These are phyloP conservation scores for Acanthamoeba sp. DNA, from an alignment of 208 protist species.

Conservation along the genomic window DNA sequence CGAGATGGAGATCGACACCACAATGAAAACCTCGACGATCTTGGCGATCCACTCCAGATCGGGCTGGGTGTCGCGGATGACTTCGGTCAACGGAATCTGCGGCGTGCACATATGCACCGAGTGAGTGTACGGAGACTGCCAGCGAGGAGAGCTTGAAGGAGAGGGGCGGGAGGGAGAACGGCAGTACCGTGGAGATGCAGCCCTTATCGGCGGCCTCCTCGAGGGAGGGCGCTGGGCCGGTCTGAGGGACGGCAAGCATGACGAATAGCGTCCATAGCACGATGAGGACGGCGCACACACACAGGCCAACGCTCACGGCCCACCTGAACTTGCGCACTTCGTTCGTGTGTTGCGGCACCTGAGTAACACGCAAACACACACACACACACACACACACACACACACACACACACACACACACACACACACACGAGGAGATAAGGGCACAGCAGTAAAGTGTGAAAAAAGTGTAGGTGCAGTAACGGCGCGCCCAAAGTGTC, in stretches of 20 bases:
- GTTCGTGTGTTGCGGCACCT: not conserved
- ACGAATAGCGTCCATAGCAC: slow-evolving; percentile 85
- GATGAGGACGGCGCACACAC: slow-evolving; percentile 84
- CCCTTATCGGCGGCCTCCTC: slow-evolving; percentile 35
- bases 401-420: no score
- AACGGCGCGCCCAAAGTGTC: no score
- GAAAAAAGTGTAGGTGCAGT: not conserved
- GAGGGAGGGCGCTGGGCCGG: slow-evolving; percentile 32
- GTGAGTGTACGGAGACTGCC: not conserved
- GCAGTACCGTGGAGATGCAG: slow-evolving; percentile 77
- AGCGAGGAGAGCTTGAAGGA: not conserved
- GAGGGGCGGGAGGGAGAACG: not conserved
- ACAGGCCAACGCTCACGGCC: slow-evolving; percentile 56
- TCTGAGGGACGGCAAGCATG: slow-evolving; percentile 85
- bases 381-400: no score
- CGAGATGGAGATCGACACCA: slow-evolving; percentile 84
- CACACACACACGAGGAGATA: not conserved
- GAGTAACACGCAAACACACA: not conserved
- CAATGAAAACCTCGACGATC: slow-evolving; percentile 85
- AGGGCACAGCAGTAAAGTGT: no score
- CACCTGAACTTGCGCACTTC: slow-evolving; percentile 74
- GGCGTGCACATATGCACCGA: slow-evolving; percentile 9
- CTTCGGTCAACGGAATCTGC: slow-evolving; percentile 82
- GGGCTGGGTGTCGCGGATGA: slow-evolving; percentile 80
- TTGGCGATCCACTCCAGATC: slow-evolving; percentile 82